Evolutionary conservation across 306 rosid genomes (phyloP).

Genomic region (Prunus dulcis): DNA sequence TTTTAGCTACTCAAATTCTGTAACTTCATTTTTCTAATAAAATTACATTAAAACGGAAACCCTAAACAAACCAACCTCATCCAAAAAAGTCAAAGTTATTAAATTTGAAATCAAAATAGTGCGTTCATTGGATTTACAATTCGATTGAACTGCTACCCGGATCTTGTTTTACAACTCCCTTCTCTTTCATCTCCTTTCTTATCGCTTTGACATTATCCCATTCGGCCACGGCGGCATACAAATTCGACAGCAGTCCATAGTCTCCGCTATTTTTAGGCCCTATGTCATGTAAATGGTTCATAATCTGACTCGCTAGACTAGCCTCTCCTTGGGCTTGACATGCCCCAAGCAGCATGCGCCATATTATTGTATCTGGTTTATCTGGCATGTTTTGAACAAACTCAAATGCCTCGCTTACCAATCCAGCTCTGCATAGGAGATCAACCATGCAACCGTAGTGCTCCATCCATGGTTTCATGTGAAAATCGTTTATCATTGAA

Average conservation of each 20-base stretch:
- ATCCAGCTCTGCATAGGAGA: constrained; percentile 12
- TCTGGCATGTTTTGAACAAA: constrained; percentile 5
- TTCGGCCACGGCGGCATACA: background rate
- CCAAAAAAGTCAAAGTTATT: background rate
- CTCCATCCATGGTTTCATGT: background rate
- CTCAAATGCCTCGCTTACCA: constrained; percentile 12
- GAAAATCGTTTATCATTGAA: constrained; percentile 10
- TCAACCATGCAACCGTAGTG: constrained; percentile 18
- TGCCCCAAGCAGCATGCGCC: constrained; percentile 9
- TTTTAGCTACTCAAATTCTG: background rate
- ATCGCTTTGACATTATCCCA: constrained; percentile 14
- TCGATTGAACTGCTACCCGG: constrained; percentile 10
- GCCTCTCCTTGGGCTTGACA: constrained; percentile 13
- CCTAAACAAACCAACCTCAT: background rate
- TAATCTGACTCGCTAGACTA: background rate
- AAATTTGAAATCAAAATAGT: background rate
- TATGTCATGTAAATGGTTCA: background rate
- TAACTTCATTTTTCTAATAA: no score
- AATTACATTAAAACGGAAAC: background rate
- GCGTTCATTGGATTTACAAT: background rate
- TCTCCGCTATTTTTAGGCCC: background rate
- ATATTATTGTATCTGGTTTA: constrained; percentile 9
- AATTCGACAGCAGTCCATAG: constrained; percentile 2
- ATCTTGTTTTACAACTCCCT: background rate
- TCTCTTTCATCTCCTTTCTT: constrained; percentile 5